These are phyloP conservation scores for Termitomyces sp. DNA, from an alignment of 768 basidiomycete genomes.

Conservation along the genomic window DNA sequence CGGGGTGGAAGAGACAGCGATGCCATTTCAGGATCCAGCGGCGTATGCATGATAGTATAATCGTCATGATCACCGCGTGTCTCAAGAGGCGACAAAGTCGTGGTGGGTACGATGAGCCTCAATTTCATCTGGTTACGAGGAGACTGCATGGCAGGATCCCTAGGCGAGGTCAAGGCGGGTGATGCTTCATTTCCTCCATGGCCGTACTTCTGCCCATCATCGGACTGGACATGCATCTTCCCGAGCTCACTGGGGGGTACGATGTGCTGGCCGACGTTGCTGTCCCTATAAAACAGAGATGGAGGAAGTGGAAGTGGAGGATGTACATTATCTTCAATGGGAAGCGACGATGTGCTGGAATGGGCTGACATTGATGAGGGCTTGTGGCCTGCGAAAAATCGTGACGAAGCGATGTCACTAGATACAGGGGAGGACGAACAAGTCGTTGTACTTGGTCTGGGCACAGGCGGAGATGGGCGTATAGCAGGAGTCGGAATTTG, in stretches of 20 bases:
- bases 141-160: background rate
- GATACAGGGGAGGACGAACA: constrained; percentile 58
- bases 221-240: constrained; percentile 22
- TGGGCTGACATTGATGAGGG: constrained; percentile 31
- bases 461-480: background rate
- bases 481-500: background rate
- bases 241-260: constrained; percentile 51
- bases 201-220: constrained; percentile 2
- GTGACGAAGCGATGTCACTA: constrained; percentile 48
- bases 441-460: constrained; percentile 41
- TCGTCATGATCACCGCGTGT: constrained; percentile 15
- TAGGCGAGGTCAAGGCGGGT: too few species aligned
- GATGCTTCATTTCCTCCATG: background rate
- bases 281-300: background rate
- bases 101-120: constrained; percentile 1
- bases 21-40: constrained; percentile 23
- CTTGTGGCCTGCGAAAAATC: constrained; percentile 34
- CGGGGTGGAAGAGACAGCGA: constrained; percentile 36
- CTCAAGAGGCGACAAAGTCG: background rate
- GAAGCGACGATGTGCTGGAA: constrained; percentile 53
- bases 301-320: constrained; percentile 35
- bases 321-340: constrained; percentile 25
- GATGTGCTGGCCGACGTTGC: constrained; percentile 37
- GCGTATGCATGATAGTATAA: constrained; percentile 28
- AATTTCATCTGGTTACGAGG: constrained; percentile 3